Evolutionary conservation across 768 basidiomycete species (phyloP).

Genomic region (Omphalotus guepiniiformis): DNA sequence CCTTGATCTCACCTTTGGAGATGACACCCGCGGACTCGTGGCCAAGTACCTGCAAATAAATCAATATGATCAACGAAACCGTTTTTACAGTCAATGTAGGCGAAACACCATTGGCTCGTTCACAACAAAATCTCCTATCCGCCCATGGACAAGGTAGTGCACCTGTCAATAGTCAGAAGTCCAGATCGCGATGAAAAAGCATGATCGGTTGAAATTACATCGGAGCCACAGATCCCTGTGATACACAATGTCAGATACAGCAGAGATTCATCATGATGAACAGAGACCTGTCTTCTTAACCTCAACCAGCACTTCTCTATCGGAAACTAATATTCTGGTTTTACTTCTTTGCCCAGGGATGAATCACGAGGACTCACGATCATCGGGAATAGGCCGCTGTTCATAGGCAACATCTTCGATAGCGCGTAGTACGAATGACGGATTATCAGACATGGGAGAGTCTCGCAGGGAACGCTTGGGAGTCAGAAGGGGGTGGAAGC

Average conservation of each 20-base stretch:
- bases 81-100: slow-evolving; percentile 4
- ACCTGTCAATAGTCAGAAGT: slow-evolving; percentile 39
- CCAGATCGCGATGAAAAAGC: slow-evolving; percentile 11
- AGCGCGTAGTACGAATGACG: slow-evolving; percentile 71
- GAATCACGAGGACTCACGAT: slow-evolving; percentile 32
- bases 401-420: slow-evolving; percentile 71
- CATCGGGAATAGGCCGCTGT: slow-evolving; percentile 66
- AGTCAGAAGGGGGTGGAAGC: slow-evolving; percentile 7
- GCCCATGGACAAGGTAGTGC: slow-evolving; percentile 75
- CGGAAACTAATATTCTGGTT: slow-evolving; percentile 43
- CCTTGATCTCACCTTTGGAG: slow-evolving; percentile 45
- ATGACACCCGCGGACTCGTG: slow-evolving; percentile 90
- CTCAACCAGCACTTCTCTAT: slow-evolving; percentile 78
- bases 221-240: slow-evolving; percentile 87
- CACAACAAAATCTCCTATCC: slow-evolving; percentile 78
- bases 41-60: slow-evolving; percentile 66
- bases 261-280: not conserved
- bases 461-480: slow-evolving; percentile 10
- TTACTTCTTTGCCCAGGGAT: not conserved
- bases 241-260: slow-evolving; percentile 5
- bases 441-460: slow-evolving; percentile 63
- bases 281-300: slow-evolving; percentile 85
- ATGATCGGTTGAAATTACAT: slow-evolving; percentile 42
- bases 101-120: slow-evolving; percentile 67
- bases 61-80: not conserved